Percentiles rank a stretch among this genome's conserved stretches.
Evolutionary conservation across 2,329 filamentous ascomycete genomes (phyloP).

Genomic region (Apiospora marii): DNA sequence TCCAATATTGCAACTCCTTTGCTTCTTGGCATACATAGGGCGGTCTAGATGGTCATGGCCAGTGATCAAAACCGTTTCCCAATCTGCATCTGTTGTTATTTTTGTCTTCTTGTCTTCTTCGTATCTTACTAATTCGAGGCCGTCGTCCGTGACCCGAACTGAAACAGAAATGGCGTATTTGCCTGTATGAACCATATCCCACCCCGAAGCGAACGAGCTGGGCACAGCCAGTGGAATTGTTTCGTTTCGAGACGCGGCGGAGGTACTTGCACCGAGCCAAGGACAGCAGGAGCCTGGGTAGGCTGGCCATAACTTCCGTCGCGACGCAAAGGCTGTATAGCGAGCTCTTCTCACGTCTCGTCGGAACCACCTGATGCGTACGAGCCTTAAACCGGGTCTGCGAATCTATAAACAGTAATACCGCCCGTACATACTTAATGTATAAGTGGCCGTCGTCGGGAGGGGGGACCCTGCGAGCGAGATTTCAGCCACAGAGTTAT

Average conservation of each 20-base stretch:
- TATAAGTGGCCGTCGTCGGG: not conserved
- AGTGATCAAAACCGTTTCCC: too few relatives aligned
- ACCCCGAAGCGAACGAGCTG: not conserved
- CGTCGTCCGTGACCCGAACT: not conserved
- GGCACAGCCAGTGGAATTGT: not conserved
- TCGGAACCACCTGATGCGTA: not conserved
- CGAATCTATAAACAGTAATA: not conserved
- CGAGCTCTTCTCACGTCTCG: not conserved
- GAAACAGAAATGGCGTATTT: too few relatives aligned
- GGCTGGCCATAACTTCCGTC: not conserved
- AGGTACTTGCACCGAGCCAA: not conserved
- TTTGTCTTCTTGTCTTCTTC: too few relatives aligned
- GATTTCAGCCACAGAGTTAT: too few relatives aligned
- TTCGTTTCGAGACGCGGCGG: not conserved
- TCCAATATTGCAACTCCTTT: too few relatives aligned
- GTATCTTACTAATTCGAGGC: too few relatives aligned
- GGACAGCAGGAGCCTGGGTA: not conserved
- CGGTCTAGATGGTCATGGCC: too few relatives aligned
- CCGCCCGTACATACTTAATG: too few relatives aligned
- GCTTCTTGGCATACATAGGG: too few relatives aligned
- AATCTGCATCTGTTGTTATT: too few relatives aligned
- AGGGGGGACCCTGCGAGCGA: too few relatives aligned
- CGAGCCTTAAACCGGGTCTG: not conserved
- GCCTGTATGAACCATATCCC: too few relatives aligned
- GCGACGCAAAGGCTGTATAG: not conserved